A percentile compares a stretch with the other conserved stretches of the same genome.
Evolutionary conservation across 768 basidiomycete genomes (phyloP).

Genomic region (Termitomyces eurrhizus): DNA sequence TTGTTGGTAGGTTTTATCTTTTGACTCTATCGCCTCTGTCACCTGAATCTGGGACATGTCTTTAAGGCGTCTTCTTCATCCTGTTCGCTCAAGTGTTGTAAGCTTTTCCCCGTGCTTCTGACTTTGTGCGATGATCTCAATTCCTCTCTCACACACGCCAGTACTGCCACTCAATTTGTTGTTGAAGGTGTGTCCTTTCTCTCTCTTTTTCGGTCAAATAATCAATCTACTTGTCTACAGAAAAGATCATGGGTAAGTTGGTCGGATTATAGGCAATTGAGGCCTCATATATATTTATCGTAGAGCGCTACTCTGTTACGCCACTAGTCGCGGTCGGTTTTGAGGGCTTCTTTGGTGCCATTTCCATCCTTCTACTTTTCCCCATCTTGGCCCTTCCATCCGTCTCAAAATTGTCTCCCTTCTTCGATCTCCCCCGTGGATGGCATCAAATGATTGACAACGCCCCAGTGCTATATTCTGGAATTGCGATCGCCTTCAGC

Average conservation of each 20-base stretch:
- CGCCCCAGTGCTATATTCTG: constrained; percentile 64
- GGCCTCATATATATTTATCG: neutral
- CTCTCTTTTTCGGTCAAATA: constrained; percentile 11
- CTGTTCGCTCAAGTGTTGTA: constrained; percentile 94
- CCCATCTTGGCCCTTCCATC: constrained; percentile 75
- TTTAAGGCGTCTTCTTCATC: constrained; percentile 81
- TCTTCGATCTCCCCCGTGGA: constrained; percentile 88
- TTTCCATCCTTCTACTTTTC: constrained; percentile 75
- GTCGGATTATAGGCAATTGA: neutral
- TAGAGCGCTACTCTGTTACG: constrained; percentile 70
- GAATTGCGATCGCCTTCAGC: constrained; percentile 67
- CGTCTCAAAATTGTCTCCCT: constrained; percentile 56
- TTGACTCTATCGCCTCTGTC: constrained; percentile 14
- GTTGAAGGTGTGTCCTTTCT: constrained; percentile 31
- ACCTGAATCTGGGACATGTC: constrained; percentile 11
- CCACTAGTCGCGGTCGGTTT: constrained; percentile 92
- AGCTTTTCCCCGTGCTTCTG: constrained; percentile 25
- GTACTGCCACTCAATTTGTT: constrained; percentile 90
- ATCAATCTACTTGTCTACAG: constrained; percentile 29
- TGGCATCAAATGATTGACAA: constrained; percentile 86
- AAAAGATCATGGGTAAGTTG: constrained; percentile 78
- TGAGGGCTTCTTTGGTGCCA: constrained; percentile 88
- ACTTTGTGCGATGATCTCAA: constrained; percentile 17
- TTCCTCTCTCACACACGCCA: constrained; percentile 24
- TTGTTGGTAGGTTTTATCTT: constrained; percentile 55